Percentiles rank a stretch among this genome's conserved stretches.
Conservation (phyloP, 208 protist genomes). For the Herpetomonas tarakana region DNA sequence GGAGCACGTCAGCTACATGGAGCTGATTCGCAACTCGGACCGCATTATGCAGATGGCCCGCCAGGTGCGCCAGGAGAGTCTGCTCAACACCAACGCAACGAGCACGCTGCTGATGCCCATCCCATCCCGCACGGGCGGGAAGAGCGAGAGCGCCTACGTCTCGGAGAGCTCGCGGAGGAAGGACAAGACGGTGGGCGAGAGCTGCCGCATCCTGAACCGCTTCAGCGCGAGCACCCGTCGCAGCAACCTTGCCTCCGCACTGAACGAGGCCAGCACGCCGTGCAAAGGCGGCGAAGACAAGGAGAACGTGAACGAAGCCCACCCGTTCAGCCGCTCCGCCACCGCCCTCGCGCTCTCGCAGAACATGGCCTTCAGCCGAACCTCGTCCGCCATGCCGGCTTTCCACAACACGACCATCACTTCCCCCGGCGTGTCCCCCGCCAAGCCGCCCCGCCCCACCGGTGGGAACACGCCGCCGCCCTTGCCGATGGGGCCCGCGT, state of each 20-base stretch:
- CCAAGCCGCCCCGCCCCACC: neutral
- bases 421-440: neutral
- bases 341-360: conserved; percentile 38
- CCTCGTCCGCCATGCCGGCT: conserved; percentile 15
- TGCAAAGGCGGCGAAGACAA: conserved; percentile 6
- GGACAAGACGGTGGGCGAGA: conserved; percentile 39
- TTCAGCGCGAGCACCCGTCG: conserved; percentile 22
- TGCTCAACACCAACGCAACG: conserved; percentile 65
- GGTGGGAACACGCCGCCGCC: neutral
- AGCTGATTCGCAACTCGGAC: conserved; percentile 78
- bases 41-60: conserved; percentile 69
- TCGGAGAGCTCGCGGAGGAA: conserved; percentile 16
- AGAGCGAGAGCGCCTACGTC: conserved; percentile 24
- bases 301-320: conserved; percentile 2
- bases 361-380: conserved; percentile 34
- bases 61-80: conserved; percentile 57
- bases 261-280: conserved; percentile 16
- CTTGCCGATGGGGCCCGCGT: neutral
- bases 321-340: conserved; percentile 35
- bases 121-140: conserved; percentile 27
- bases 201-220: conserved; percentile 44
- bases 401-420: neutral
- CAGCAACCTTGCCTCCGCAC: conserved; percentile 43
- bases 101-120: conserved; percentile 48
- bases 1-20: conserved; percentile 76